Conservation (phyloP, 2,329 filamentous ascomycete genomes). For the Teratosphaeria destructans region DNA sequence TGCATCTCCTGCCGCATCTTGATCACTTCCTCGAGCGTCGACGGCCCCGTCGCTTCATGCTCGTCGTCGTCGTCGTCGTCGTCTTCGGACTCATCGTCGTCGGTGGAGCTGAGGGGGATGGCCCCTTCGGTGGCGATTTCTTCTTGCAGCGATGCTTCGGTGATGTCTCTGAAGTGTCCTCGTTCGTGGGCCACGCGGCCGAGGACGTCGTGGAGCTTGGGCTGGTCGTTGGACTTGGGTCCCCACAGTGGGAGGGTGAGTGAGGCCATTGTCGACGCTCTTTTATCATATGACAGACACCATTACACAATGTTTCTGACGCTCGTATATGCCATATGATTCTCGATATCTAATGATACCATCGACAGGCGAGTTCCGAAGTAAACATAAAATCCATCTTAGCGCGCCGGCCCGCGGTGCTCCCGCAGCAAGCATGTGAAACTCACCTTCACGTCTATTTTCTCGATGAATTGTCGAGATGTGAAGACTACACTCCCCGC, state of each 20-base stretch:
- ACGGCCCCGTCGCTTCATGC: constrained; percentile 13
- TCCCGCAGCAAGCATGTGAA: constrained; percentile 1
- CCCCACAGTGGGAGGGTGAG: constrained; percentile 58
- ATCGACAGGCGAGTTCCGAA: not conserved
- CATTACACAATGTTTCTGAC: not conserved
- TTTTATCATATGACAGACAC: not conserved
- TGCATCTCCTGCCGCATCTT: constrained; percentile 32
- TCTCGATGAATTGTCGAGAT: not conserved
- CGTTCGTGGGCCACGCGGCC: constrained; percentile 67
- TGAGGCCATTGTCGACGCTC: constrained; percentile 9
- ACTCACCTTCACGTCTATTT: not conserved
- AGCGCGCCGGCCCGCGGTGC: not conserved
- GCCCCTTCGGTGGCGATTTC: constrained; percentile 48
- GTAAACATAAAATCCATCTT: not conserved
- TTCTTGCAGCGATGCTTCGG: constrained; percentile 59
- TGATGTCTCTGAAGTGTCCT: constrained; percentile 72
- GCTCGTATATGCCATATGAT: not conserved
- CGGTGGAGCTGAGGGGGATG: constrained; percentile 33
- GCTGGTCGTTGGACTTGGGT: constrained; percentile 43
- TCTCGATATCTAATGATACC: not conserved
- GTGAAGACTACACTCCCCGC: not conserved
- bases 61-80: constrained; percentile 24
- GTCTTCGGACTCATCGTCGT: constrained; percentile 27
- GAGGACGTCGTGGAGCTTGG: constrained; percentile 63
- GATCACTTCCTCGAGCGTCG: constrained; percentile 29